phyloP scores from a whole-genome alignment of 2,329 filamentous ascomycete genomes.

The Claviceps quebecensis region DNA sequence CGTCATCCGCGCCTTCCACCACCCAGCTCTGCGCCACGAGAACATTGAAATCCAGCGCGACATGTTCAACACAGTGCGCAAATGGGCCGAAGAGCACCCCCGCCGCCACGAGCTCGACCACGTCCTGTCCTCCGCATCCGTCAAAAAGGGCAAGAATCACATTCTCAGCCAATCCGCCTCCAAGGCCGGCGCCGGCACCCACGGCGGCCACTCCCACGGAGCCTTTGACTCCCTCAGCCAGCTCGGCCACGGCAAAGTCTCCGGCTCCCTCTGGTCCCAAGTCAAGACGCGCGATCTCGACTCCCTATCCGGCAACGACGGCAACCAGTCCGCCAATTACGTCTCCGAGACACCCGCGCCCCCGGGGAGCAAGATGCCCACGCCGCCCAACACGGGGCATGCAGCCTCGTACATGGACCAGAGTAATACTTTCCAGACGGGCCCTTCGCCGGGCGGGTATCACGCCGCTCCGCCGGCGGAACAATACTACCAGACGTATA shows the following conservation, averaged over 20 bases:
- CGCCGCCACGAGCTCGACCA: conserved; percentile 56
- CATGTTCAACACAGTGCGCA: conserved; percentile 78
- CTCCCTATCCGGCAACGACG: conserved; percentile 37
- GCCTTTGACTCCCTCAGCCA: conserved; percentile 28
- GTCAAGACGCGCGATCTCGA: conserved; percentile 44
- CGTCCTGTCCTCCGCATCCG: conserved; percentile 69
- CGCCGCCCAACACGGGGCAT: conserved; percentile 20
- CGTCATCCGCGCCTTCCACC: conserved; percentile 73
- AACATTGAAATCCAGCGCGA: conserved; percentile 64
- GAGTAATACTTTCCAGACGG: conserved; percentile 10
- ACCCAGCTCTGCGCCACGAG: conserved; percentile 69
- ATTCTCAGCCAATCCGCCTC: conserved; percentile 27
- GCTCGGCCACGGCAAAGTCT: conserved; percentile 41
- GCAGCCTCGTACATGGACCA: conserved; percentile 17
- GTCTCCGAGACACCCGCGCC: conserved; percentile 26
- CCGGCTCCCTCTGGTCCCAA: conserved; percentile 46
- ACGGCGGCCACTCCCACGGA: conserved; percentile 26
- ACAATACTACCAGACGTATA: conserved; percentile 20
- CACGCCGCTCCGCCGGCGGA: conserved; percentile 20
- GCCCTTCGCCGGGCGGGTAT: conserved; percentile 12
- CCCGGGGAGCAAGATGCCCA: conserved; percentile 16
- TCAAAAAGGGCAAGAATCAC: conserved; percentile 74
- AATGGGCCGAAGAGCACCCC: conserved; percentile 61
- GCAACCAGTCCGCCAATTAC: conserved; percentile 22
- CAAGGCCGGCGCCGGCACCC: conserved; percentile 13